phyloP scores from a whole-genome alignment of 1,284 basidiomycete species.

The Marasmius tenuissimus region DNA sequence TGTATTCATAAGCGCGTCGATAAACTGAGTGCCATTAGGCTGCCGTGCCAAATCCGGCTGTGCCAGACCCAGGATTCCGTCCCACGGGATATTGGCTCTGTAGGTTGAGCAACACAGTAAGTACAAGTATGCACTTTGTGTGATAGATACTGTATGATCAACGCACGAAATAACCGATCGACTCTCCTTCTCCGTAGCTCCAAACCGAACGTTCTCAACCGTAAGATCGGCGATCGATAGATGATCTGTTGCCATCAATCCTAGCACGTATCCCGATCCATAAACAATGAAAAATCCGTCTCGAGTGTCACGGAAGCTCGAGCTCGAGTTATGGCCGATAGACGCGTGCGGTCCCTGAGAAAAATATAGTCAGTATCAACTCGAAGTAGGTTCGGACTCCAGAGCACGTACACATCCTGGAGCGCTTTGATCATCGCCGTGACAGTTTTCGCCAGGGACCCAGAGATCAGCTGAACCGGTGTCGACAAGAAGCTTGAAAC shows the following conservation, averaged over 20 bases:
- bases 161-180: conserved; percentile 47
- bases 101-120: conserved; percentile 37
- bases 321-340: conserved; percentile 60
- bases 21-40: conserved; percentile 61
- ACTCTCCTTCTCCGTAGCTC: conserved; percentile 61
- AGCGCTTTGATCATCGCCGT: conserved; percentile 26
- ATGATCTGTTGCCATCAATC: conserved; percentile 62
- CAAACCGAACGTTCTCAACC: conserved; percentile 62
- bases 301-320: conserved; percentile 54
- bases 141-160: background rate
- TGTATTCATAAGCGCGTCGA: conserved; percentile 60
- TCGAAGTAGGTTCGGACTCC: background rate
- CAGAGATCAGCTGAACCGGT: conserved; percentile 74
- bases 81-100: conserved; percentile 53
- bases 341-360: conserved; percentile 52
- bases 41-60: conserved; percentile 57
- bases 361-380: background rate
- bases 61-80: conserved; percentile 79
- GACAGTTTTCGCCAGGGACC: conserved; percentile 49
- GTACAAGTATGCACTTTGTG: background rate
- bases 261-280: conserved; percentile 68
- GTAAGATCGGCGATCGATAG: conserved; percentile 63
- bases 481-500: conserved; percentile 68
- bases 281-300: conserved; percentile 66
- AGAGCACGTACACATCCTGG: conserved; percentile 28